Evolutionary conservation across 73 alveolate species (phyloP).

Genomic region (Paramecium biaurelia): DNA sequence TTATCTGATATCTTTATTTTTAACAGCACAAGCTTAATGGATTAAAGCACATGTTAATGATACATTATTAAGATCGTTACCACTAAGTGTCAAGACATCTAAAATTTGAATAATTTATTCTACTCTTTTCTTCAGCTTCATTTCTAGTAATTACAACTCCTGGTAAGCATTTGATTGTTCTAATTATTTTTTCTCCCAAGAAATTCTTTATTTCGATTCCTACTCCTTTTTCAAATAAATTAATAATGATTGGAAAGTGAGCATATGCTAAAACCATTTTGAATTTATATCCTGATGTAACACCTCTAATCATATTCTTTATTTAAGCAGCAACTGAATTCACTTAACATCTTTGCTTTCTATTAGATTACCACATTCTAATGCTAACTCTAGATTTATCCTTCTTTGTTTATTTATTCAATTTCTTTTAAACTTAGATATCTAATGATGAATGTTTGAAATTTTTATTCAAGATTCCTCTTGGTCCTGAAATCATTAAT

Average conservation of each 20-base stretch:
- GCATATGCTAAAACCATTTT: constrained; percentile 95
- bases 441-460: constrained; percentile 56
- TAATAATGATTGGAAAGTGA: constrained; percentile 94
- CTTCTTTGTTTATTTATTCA: background rate
- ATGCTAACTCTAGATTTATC: background rate
- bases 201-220: constrained; percentile 87
- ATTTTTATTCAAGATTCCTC: constrained; percentile 46
- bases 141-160: constrained; percentile 82
- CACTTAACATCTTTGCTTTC: constrained; percentile 55
- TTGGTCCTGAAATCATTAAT: constrained; percentile 43
- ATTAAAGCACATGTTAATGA: constrained; percentile 83
- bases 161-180: constrained; percentile 81
- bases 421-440: constrained; percentile 12
- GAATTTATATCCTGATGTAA: constrained; percentile 83
- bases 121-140: constrained; percentile 60
- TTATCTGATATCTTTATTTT: constrained; percentile 95
- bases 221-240: constrained; percentile 75
- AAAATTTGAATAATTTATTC: background rate
- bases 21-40: constrained; percentile 83
- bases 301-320: constrained; percentile 81
- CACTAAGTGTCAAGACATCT: constrained; percentile 78
- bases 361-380: background rate
- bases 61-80: constrained; percentile 81
- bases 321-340: constrained; percentile 57
- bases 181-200: constrained; percentile 90